Evolutionary conservation across 192 early-diverging fungal species (phyloP).

Genomic region (Umbelopsis sp.): DNA sequence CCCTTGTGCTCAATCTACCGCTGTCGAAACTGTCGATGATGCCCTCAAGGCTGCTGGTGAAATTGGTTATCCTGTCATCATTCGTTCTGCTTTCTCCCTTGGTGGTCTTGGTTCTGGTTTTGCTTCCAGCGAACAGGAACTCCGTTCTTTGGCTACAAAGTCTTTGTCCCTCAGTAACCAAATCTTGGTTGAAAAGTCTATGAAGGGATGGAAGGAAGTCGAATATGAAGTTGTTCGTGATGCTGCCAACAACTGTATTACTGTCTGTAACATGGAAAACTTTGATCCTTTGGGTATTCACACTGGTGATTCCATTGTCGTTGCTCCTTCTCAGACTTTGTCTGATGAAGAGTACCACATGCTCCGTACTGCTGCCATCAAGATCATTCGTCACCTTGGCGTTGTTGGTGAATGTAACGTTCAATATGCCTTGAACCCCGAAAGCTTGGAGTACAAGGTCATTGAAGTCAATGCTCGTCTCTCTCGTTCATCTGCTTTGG

Average conservation of each 20-base stretch:
- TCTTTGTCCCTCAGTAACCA: slow-evolving; percentile 88
- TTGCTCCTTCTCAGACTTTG: slow-evolving; percentile 96
- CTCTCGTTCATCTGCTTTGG: slow-evolving; percentile 82
- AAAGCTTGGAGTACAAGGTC: slow-evolving; percentile 84
- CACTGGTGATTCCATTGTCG: slow-evolving; percentile 99
- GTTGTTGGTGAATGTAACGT: slow-evolving; percentile 99
- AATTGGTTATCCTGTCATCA: slow-evolving; percentile 94
- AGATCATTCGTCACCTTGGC: slow-evolving; percentile 93
- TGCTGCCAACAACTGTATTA: slow-evolving; percentile 96
- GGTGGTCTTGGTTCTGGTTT: slow-evolving; percentile 99
- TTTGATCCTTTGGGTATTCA: slow-evolving; percentile 98
- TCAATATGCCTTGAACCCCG: slow-evolving; percentile 94
- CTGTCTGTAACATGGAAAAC: slow-evolving; percentile 99
- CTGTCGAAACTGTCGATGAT: slow-evolving; percentile 85
- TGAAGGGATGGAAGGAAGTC: slow-evolving; percentile 99
- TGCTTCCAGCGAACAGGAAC: slow-evolving; percentile 72
- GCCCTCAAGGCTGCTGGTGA: slow-evolving; percentile 81
- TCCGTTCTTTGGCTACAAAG: slow-evolving; percentile 79
- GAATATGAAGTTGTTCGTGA: slow-evolving; percentile 99
- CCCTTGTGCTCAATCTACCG: slow-evolving; percentile 86
- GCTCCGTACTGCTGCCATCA: slow-evolving; percentile 94
- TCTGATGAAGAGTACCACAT: slow-evolving; percentile 95
- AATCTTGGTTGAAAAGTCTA: slow-evolving; percentile 91
- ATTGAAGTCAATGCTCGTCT: slow-evolving; percentile 99
- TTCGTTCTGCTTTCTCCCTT: slow-evolving; percentile 91